Evolutionary conservation across 768 basidiomycete species (phyloP), one percentile per base, ranked within the genome.

Genomic region (Agrocybe chaxingu): DNA sequence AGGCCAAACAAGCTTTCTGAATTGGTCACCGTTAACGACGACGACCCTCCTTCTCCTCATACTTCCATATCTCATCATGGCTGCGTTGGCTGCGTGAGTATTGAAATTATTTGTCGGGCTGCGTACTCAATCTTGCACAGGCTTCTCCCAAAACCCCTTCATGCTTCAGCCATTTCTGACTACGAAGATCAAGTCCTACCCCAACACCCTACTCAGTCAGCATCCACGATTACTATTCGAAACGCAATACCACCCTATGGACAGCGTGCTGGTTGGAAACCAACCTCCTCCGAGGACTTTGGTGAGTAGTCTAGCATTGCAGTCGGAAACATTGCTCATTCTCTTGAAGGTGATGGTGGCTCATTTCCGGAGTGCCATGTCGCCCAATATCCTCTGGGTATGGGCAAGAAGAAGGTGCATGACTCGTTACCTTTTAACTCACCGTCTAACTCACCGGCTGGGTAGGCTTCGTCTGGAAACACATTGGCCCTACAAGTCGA

Each of bases 401-500:
- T 99, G 80, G 96, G 96, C 49, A 81, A 82, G 71, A 97, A 97
- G 80, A 95, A 95, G 82, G 93, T 87, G 46, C 55, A 82, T 63
- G 11, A 29, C 42, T 8, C 43, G 8, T 10, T 45, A 8, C 7
- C 3, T 9, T 9, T 35, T 9, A n/a, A 43, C 3, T n/a, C 11
- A 16, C 43, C 51, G 9, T 35, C 16, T 3, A 3, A 30, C 35
- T 50, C 37, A 54, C 19, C 41, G 11, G 54, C 34, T 30, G 40
- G 18, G 39, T 39, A 96, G 92, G 85, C 89, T 1, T 85, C 90
- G 4, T 85, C 90, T 18, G 96, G 96, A 5, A 96, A 95, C 61
- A 98, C 97, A 0, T 80, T 99, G 7, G 94, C 97, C 4, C 80
- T 99, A 3, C 95, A 96, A 78, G 96, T 98, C 29, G 96, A 99